Base-by-base conservation (phyloP, 176 grass and related monocot species). In the Oryza meridionalis region DNA sequence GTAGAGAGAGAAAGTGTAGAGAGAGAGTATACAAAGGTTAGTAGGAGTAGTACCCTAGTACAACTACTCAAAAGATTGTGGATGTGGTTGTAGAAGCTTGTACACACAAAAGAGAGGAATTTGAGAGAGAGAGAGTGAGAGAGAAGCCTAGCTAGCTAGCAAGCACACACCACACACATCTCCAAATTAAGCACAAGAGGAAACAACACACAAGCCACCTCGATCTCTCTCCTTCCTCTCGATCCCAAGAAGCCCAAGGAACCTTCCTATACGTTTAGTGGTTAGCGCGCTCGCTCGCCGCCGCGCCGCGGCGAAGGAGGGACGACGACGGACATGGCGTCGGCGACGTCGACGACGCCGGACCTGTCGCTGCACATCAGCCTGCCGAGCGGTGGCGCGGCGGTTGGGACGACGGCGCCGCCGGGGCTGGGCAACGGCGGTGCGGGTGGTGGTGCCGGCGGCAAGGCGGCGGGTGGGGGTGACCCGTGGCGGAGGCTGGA, bases 301-400 rank as follows among this genome's bases (percentile, higher is more conserved):
- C 73, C 24, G 73, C 17, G 29, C 73, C 24, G 73, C 31, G 25
- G 25, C 44, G 10, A 35, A 42, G 38, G 38, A 29, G 27, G 27
- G 27, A 29, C 27, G 27, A 29, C 27, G 27, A 1, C 38, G 16
- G 51, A 24, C 8, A 24, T 62, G 58, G 58, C 21, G 58, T 62
- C 58, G 89, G 91, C 88, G 43, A 73, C 87, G 22, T 79, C 78
- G 29, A 77, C 83, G 45, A 71, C 55, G 9, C 77, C 62, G 0
- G 94, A 97, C 94, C 91, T 97, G 37, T 97, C 94, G 29, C 72
- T 97, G 63, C 86, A 94, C 82, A 97, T 97, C 82, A 92, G 94
- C 76, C 87, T 80, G 13, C 94, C 89, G 9, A 92, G 79, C 85
- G 12, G 43, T 16, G 10, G 67, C 5, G 16, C 15, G 50, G 50